Conservation (phyloP, 2,329 filamentous ascomycete genomes). For the Epichloe aotearoae region DNA sequence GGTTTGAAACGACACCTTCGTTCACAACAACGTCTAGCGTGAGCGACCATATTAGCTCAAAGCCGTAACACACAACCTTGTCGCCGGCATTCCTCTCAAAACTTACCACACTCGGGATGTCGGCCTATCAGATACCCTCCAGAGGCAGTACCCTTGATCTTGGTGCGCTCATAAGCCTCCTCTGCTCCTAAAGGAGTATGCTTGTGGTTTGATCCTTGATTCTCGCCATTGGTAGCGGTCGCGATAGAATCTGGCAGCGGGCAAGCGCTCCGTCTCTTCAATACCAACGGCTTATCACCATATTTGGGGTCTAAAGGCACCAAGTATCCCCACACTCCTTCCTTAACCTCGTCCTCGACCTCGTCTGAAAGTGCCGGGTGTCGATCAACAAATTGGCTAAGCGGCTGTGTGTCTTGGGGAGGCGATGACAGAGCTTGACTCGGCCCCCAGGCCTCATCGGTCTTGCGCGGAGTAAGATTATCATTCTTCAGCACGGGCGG, state of each 20-base stretch:
- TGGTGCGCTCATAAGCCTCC: slow-evolving; percentile 47
- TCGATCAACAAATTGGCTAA: slow-evolving; percentile 62
- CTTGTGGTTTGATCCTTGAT: slow-evolving; percentile 26
- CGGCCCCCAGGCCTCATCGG: slow-evolving; percentile 33
- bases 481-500: slow-evolving; percentile 49
- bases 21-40: slow-evolving; percentile 54
- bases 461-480: slow-evolving; percentile 37
- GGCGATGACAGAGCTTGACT: slow-evolving; percentile 41
- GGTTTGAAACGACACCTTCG: slow-evolving; percentile 74
- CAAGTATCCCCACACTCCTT: slow-evolving; percentile 93
- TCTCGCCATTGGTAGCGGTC: slow-evolving; percentile 21
- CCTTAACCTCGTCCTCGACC: slow-evolving; percentile 67
- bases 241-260: slow-evolving; percentile 39
- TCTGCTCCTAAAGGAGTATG: slow-evolving; percentile 39
- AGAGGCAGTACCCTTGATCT: slow-evolving; percentile 48
- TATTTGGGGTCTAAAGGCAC: slow-evolving; percentile 64
- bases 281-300: slow-evolving; percentile 51
- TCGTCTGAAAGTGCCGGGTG: slow-evolving; percentile 63
- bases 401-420: slow-evolving; percentile 47
- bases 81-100: not conserved
- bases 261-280: slow-evolving; percentile 63
- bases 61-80: not conserved
- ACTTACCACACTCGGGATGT: slow-evolving; percentile 84
- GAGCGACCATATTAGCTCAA: not conserved
- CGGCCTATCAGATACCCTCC: slow-evolving; percentile 85